These are phyloP conservation scores for Podospora conica DNA, from an alignment of 495 filamentous ascomycete genomes.

Conservation along the genomic window DNA sequence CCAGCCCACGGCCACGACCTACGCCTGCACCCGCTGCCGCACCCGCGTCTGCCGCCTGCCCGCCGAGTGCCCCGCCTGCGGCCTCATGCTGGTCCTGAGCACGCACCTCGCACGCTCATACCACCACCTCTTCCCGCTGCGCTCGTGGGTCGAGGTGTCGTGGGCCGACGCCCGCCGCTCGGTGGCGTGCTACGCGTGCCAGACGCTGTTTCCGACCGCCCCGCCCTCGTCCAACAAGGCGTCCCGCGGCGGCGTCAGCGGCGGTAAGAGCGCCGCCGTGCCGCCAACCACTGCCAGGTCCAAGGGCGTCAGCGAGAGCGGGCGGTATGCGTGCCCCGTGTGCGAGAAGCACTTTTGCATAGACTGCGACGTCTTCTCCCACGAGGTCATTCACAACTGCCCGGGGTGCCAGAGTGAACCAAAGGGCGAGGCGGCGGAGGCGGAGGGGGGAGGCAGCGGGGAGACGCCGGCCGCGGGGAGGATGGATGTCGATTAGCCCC, in stretches of 20 bases:
- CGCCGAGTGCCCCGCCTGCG: slow-evolving; percentile 85
- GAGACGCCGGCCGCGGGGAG: slow-evolving; percentile 17
- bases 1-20: slow-evolving; percentile 77
- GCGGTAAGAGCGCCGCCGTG: neutral
- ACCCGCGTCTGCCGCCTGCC: slow-evolving; percentile 88
- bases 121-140: slow-evolving; percentile 89
- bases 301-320: slow-evolving; percentile 74
- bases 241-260: too few relatives aligned
- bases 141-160: slow-evolving; percentile 83
- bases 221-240: slow-evolving; percentile 10
- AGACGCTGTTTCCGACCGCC: slow-evolving; percentile 43
- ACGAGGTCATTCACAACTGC: slow-evolving; percentile 92
- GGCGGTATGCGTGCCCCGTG: slow-evolving; percentile 77
- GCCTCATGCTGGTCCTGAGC: slow-evolving; percentile 89
- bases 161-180: slow-evolving; percentile 62
- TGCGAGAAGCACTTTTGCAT: slow-evolving; percentile 92
- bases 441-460: neutral
- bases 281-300: slow-evolving; percentile 12
- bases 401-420: slow-evolving; percentile 78
- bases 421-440: slow-evolving; percentile 8
- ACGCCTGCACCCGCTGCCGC: slow-evolving; percentile 81
- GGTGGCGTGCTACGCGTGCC: slow-evolving; percentile 49
- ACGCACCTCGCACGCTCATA: slow-evolving; percentile 93
- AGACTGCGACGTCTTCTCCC: slow-evolving; percentile 91
- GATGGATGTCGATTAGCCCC: slow-evolving; percentile 40